Conservation (phyloP, 2,329 filamentous ascomycete species). For the Pestalotiopsis sp. region DNA sequence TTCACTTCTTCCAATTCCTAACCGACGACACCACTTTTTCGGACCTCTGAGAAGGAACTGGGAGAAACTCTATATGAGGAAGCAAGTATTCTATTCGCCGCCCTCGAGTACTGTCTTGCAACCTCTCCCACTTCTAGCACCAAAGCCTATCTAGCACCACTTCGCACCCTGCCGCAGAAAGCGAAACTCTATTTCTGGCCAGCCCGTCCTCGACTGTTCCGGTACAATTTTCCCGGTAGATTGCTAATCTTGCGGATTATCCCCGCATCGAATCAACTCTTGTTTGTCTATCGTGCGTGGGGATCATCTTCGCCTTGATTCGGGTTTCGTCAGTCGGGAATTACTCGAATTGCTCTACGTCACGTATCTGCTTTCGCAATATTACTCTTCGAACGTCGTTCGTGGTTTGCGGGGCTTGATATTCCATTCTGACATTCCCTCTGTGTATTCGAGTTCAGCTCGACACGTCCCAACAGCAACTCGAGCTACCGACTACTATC, state of each 20-base stretch:
- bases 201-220: neutral
- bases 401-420: neutral
- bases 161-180: neutral
- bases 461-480: neutral
- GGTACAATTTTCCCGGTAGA: neutral
- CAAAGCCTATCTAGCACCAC: neutral
- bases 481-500: neutral
- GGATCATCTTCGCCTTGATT: neutral
- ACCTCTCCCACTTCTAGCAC: neutral
- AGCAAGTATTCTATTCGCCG: neutral
- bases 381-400: no score
- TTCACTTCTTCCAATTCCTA: neutral
- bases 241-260: neutral
- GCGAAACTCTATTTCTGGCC: conserved; percentile 6
- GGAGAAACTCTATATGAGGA: neutral
- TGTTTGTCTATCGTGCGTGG: neutral
- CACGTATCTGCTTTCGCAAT: neutral
- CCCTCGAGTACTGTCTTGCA: neutral
- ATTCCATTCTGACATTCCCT: neutral
- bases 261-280: neutral
- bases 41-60: neutral
- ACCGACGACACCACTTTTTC: neutral
- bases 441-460: neutral
- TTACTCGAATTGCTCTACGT: neutral
- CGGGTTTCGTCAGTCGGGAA: neutral